A percentile compares a stretch with the other conserved stretches of the same genome.
Conservation (phyloP, 2,329 filamentous ascomycete species). For the Lasiodiplodia gonubiensis region DNA sequence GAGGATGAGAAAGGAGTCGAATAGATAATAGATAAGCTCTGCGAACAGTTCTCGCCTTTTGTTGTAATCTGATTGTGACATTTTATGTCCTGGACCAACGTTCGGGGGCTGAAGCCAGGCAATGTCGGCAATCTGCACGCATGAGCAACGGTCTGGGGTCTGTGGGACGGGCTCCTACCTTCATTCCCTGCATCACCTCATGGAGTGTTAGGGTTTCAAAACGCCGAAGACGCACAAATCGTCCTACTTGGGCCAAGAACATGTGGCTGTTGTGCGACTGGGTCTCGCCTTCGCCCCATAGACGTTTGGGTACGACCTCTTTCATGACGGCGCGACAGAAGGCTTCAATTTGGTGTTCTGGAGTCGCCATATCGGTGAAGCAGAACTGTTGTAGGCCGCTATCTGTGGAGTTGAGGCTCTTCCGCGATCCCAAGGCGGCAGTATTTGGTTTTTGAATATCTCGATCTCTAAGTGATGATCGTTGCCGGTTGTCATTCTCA, state of each 20-base stretch:
- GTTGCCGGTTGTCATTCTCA: background rate
- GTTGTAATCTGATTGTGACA: constrained; percentile 71
- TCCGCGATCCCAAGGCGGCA: background rate
- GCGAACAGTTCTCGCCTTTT: constrained; percentile 81
- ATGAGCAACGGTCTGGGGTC: constrained; percentile 31
- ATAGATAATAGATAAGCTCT: constrained; percentile 89
- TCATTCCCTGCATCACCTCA: constrained; percentile 75
- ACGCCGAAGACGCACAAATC: constrained; percentile 76
- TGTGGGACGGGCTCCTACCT: constrained; percentile 56
- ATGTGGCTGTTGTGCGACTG: constrained; percentile 64
- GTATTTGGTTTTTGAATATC: background rate
- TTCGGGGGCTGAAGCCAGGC: constrained; percentile 69
- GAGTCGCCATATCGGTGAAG: constrained; percentile 72
- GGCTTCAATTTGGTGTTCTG: constrained; percentile 73
- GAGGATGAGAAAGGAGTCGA: constrained; percentile 90
- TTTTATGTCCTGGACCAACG: constrained; percentile 56
- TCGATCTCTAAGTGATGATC: background rate
- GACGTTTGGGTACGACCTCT: constrained; percentile 73
- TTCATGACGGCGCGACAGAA: constrained; percentile 81
- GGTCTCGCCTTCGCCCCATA: constrained; percentile 70
- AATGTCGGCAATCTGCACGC: constrained; percentile 66
- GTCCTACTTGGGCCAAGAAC: constrained; percentile 73
- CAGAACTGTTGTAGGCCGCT: background rate
- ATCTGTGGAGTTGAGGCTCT: background rate
- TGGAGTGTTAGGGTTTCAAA: constrained; percentile 84